These are phyloP conservation scores for Ramichloridium luteum DNA, from an alignment of 2,329 filamentous ascomycete genomes.

Conservation along the genomic window DNA sequence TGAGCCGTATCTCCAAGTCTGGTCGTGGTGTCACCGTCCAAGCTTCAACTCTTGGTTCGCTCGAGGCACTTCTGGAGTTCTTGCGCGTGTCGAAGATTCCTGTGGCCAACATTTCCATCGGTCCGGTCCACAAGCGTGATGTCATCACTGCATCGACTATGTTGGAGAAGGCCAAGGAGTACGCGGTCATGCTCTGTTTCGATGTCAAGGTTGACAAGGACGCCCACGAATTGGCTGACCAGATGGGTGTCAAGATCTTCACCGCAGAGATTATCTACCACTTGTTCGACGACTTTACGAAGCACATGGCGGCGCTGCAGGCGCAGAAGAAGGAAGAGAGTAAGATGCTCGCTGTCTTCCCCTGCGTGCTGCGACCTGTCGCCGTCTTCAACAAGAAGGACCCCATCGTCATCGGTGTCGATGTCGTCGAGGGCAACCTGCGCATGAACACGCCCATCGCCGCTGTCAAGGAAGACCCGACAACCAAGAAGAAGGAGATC, in stretches of 20 bases:
- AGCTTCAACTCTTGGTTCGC: slow-evolving; percentile 89
- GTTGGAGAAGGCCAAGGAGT: slow-evolving; percentile 90
- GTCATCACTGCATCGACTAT: slow-evolving; percentile 89
- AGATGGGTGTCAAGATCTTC: slow-evolving; percentile 94
- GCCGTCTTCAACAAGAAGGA: slow-evolving; percentile 97
- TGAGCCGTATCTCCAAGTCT: slow-evolving; percentile 81
- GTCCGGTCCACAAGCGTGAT: slow-evolving; percentile 94
- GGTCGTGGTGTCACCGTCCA: slow-evolving; percentile 94
- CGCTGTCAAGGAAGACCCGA: slow-evolving; percentile 68
- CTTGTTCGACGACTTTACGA: slow-evolving; percentile 90
- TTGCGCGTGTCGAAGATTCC: slow-evolving; percentile 92
- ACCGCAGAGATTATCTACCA: slow-evolving; percentile 99
- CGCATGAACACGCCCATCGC: slow-evolving; percentile 81
- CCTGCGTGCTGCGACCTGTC: slow-evolving; percentile 77
- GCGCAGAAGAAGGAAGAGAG: slow-evolving; percentile 93
- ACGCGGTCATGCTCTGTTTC: slow-evolving; percentile 98
- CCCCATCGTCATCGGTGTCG: slow-evolving; percentile 89
- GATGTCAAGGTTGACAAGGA: slow-evolving; percentile 99
- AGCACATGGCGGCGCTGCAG: slow-evolving; percentile 76
- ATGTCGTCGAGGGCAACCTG: slow-evolving; percentile 83
- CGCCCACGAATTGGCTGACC: slow-evolving; percentile 77
- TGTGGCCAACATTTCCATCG: slow-evolving; percentile 92
- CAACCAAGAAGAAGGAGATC: slow-evolving; percentile 72
- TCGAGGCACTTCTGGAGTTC: slow-evolving; percentile 94
- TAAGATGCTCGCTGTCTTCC: slow-evolving; percentile 93